Percentiles rank a stretch among this genome's conserved stretches.
Evolutionary conservation across 2,329 filamentous ascomycete genomes (phyloP).

Genomic region (Dactylellina drechsleri): DNA sequence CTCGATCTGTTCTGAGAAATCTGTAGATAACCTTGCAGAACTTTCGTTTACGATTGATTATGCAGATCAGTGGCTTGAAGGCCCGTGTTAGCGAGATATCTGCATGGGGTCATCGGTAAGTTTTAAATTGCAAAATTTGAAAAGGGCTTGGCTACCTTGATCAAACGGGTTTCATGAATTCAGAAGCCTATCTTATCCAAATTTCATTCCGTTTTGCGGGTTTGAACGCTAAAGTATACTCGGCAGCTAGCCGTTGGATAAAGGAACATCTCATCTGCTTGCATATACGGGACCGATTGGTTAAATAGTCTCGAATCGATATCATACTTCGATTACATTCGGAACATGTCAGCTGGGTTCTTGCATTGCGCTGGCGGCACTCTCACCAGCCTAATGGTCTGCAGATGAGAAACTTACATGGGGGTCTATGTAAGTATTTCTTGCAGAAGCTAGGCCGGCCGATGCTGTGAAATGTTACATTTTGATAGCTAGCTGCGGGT

Average conservation of each 20-base stretch:
- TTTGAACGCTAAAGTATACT: too few species aligned
- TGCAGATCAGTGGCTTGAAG: slow-evolving; percentile 51
- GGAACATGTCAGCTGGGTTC: slow-evolving; percentile 39
- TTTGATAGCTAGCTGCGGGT: too few species aligned
- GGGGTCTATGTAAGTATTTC: too few species aligned
- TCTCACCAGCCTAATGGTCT: neutral
- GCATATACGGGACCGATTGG: too few species aligned
- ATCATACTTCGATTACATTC: slow-evolving; percentile 15
- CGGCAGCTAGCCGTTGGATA: too few species aligned
- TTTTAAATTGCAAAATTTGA: slow-evolving; percentile 1
- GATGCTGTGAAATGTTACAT: neutral
- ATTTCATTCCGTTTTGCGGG: too few species aligned
- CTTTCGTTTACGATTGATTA: slow-evolving; percentile 29
- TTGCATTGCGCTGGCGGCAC: slow-evolving; percentile 14
- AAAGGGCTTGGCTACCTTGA: neutral
- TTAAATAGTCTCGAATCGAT: slow-evolving; percentile 30
- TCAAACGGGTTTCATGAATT: too few species aligned
- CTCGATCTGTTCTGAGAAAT: neutral
- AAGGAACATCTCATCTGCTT: too few species aligned
- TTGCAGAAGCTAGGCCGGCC: too few species aligned
- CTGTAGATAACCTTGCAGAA: slow-evolving; percentile 4
- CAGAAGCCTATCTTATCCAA: too few species aligned
- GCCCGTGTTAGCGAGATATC: slow-evolving; percentile 39
- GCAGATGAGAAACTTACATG: too few species aligned
- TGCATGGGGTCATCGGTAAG: slow-evolving; percentile 11